Evolutionary conservation across 2,329 filamentous ascomycete genomes (phyloP), one percentile per base, ranked within the genome.

Genomic region (Sporothrix globosa): DNA sequence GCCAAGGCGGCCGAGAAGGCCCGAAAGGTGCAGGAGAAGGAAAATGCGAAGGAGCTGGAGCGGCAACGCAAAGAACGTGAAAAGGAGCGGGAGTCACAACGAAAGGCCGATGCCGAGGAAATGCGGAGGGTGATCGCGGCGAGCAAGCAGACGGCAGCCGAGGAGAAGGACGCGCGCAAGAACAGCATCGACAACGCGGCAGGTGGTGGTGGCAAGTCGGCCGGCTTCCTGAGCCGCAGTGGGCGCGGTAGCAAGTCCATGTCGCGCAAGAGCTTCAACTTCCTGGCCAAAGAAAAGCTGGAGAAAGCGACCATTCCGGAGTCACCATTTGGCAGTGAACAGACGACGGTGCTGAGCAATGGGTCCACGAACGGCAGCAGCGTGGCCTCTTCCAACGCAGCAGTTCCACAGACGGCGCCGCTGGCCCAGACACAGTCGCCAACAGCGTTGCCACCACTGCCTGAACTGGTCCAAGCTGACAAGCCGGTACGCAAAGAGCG

Each of bases 181-280:
- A 54, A 58, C 76, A 76, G 84, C 78, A 72, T 77, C 53, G 61
- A 56, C 60, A 39, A 27, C n/a, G 17, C n/a, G 44, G 34, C 34
- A 34, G 34, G 34, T 34, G 34, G 27, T 46, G 14, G 50, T 39
- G 24, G 30, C 63, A 48, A 60, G 14, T n/a, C 67, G 13, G 50
- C 70, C 2, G 50, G 83, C 5, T 83, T 88, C 41, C 81, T 96
- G 54, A 88, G 87, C 75, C 85, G 92, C 58, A 89, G 91, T 73
- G 87, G 89, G 74, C 85, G 90, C 69, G 88, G 88, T 11, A 92
- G 90, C 78, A 95, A 92, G 82, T 93, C 92, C 73, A 86, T 97
- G 82, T 87, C 91, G 65, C 88, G 90, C 73, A 92, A 91, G 79
- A 91, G 91, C 74, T 90, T 92, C 76, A 87, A 86, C 44, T 91